Evolutionary conservation across 192 early-diverging fungal species (phyloP), one percentile per base, ranked within the genome.

Genomic region (Linnemannia exigua): DNA sequence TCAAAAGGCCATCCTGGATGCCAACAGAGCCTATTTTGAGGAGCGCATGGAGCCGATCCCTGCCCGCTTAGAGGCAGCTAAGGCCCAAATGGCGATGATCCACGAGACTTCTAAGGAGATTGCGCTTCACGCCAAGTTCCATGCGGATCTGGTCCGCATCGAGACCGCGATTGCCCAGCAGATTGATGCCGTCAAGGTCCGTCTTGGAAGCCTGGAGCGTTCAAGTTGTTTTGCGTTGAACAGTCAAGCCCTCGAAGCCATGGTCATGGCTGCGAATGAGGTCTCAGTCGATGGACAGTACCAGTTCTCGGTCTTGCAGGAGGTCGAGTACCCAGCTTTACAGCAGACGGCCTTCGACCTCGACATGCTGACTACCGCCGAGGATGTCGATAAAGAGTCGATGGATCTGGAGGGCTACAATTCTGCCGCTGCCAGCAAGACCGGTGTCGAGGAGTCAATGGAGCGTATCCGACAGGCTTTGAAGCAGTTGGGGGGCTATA

Each of bases 101-200:
- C 84, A 80, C 35, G 84, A 80, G 70, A 80, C 84, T 19, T 72
- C 84, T 46, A 79, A 86, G 33, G 84, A 86, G 79, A 86, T 86
- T 69, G 84, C 84, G 1, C 69, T 86, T 25, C 84, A 86, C 58
- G 84, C 70, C 74, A 86, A 86, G 79, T 86, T 86, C 79, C 84
- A 77, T 38, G 84, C 84, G 0, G 84, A 86, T 52, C 74, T 86
- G 9, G 84, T 86, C 35, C 84, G 84, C 22, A 79, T 86, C 19
- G 84, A 86, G 52, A 80, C 84, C 0, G 78, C 84, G 17, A 86
- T 86, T 47, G 77, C 78, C 46, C 84, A 86, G 25, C 84, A 86
- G 66, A 86, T 86, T 36, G 84, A 86, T 28, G 74, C 78, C 44
- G 84, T 86, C 63, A 79, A 80, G 50, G 84, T 75, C 25, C 67